A percentile compares a stretch with the other conserved stretches of the same genome.
phyloP scores from a whole-genome alignment of 2,329 filamentous ascomycete genomes.

The Penicillium aurantiogriseum region DNA sequence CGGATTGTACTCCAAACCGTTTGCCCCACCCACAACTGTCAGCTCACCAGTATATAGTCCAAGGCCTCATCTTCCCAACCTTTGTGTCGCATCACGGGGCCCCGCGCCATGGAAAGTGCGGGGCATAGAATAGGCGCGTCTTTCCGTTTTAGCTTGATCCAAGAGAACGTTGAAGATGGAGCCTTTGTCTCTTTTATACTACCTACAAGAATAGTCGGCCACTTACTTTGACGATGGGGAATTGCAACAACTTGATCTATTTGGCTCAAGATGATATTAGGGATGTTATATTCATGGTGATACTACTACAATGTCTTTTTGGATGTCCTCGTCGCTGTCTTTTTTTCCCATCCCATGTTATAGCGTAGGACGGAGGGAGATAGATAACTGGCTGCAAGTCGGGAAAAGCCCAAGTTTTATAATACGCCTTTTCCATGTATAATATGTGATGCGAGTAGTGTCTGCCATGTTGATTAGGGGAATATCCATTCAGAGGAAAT shows the following conservation, averaged over 20 bases:
- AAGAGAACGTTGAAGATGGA: not conserved
- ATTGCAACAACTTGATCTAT: not conserved
- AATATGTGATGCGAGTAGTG: not conserved
- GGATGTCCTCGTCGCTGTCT: not conserved
- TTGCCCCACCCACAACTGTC: not conserved
- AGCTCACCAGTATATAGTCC: not conserved
- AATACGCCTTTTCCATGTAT: not conserved
- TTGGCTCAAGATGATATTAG: not conserved
- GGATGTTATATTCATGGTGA: not conserved
- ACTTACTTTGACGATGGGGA: not conserved
- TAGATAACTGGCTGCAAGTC: not conserved
- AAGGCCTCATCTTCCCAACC: not conserved
- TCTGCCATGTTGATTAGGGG: not conserved
- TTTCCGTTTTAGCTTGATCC: not conserved
- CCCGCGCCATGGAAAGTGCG: not conserved
- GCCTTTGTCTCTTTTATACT: not conserved
- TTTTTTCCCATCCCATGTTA: not conserved
- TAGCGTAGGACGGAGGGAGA: not conserved
- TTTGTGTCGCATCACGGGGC: not conserved
- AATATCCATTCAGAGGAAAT: not conserved
- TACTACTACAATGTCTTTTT: not conserved
- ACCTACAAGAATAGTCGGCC: not conserved
- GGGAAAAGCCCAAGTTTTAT: not conserved
- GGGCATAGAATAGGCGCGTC: not conserved
- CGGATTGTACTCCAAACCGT: not conserved